Base-by-base conservation (phyloP, 306 rosid genomes). In the Ziziphus jujuba region DNA sequence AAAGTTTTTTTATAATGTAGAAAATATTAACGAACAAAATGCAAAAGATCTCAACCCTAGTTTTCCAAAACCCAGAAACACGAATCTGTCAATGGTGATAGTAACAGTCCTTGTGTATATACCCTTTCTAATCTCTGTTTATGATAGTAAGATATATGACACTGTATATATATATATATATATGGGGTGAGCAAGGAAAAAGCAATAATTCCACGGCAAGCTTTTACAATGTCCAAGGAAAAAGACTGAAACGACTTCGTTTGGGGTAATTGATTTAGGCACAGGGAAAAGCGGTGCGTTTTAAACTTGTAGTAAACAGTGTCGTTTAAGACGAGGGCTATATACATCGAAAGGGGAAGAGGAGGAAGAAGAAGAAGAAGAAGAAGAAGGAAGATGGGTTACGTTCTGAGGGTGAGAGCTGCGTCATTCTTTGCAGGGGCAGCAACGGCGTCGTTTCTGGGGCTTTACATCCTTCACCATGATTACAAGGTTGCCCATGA, bases 351-450 rank as follows among this genome's bases (percentile, higher is more conserved):
- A 53, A n/a, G n/a, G n/a, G 3, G 6, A 17, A 8, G 47, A 14
- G 12, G 72, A 19, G 34, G 58, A 7, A 36, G 17, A 48, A 21
- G 56, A 10, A 5, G 6, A 17, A 8, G 47, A 14, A 12, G 72
- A 19, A 40, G 58, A 7, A 36, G 17, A 48, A 21, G 56, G 50
- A 67, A 55, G 70, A 93, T 93, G 98, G 98, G 98, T 63, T 93
- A 84, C 72, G 84, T 93, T 47, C 75, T 88, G 67, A 72, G 98
- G 57, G 98, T 88, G 65, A 80, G 97, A 84, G 73, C 91, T 75
- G 96, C 96, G 5, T 86, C 97, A 31, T 90, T 90, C 81, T 90
- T 90, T 75, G 65, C 85, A 9, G 97, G 99, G 3, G 96, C 95
- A 24, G 96, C 99, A 35, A 76, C 75, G 76, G 90, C 96, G 62